Evolutionary conservation across 352 stramenopile species (phyloP), one percentile per base, ranked within the genome.

Genomic region (Pythium plurisporium): DNA sequence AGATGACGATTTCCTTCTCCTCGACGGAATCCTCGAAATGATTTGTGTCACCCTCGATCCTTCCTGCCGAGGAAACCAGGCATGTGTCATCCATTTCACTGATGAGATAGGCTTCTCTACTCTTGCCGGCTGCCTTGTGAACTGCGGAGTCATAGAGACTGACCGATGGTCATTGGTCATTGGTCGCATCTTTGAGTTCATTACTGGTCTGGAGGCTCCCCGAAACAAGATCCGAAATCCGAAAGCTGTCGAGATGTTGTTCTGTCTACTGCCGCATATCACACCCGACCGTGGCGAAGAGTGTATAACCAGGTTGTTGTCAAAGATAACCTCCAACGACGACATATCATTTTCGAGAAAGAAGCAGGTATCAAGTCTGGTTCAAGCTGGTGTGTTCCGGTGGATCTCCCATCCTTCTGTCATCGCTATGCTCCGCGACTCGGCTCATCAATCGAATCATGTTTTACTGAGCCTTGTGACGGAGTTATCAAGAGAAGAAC

Each of bases 161-260:
- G 29, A 69, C 2, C 62, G 70, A 25, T 59, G 76, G 34, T 37
- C 64, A 37, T 55, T 41, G 4, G 49, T 85, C 23, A 29, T 92
- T 25, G 73, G 76, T 52, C 70, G 74, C 20, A 40, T 90, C 10
- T 86, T 86, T 26, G 68, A 82, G 29, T 40, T 92, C 19, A 86
- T 87, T 22, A 80, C 70, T 6, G 77, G 76, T 8, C 54, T 60
- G 15, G 25, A 41, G 7, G 34, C 61, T 33, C 58, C 65, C n/a
- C 49, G 71, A 19, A 77, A 67, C 57, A 81, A 82, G 44, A 86
- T 91, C 42, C 64, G 65, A 1, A 86, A 86, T 56, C 74, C 74
- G 7, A 55, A 87, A 36, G 78, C 81, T 15, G 76, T 76, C 6
- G 59, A 84, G 8, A 70, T 72, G 10, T 14, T 91, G 5, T 87